A percentile compares a stretch with the other conserved stretches of the same genome.
Conservation (phyloP, 2,329 filamentous ascomycete genomes). For the Monilinia fructigena region DNA sequence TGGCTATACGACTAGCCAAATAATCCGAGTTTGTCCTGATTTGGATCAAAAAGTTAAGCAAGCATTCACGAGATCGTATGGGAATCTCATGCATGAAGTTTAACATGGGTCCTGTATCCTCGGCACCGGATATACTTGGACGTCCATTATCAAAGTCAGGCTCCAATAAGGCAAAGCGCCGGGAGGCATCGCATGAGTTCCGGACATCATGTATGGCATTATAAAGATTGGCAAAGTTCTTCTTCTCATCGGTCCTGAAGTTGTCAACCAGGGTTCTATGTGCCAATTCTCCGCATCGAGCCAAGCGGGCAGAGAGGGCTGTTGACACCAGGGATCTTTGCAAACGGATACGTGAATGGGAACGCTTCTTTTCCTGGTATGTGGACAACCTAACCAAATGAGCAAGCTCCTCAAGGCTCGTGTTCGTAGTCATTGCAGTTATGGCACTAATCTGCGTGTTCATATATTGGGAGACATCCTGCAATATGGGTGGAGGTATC, state of each 20-base stretch:
- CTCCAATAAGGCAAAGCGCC: constrained; percentile 68
- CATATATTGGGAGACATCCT: constrained; percentile 65
- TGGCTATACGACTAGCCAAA: constrained; percentile 76
- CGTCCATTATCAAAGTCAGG: constrained; percentile 63
- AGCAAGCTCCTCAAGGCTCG: constrained; percentile 73
- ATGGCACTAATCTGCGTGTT: constrained; percentile 54
- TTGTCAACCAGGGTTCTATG: constrained; percentile 74
- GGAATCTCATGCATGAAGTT: constrained; percentile 74
- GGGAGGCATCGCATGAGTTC: constrained; percentile 71
- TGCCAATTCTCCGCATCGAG: constrained; percentile 70
- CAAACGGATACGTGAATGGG: constrained; percentile 68
- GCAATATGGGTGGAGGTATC: constrained; percentile 52
- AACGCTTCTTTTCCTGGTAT: constrained; percentile 78
- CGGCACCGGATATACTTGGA: constrained; percentile 39
- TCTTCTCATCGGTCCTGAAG: constrained; percentile 77
- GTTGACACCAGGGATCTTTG: constrained; percentile 74
- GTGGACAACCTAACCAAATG: constrained; percentile 75
- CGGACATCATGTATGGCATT: constrained; percentile 77
- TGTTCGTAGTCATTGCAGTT: constrained; percentile 60
- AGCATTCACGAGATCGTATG: constrained; percentile 67
- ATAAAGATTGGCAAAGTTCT: constrained; percentile 70
- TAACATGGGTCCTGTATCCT: constrained; percentile 45
- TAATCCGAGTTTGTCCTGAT: constrained; percentile 86
- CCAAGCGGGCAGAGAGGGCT: constrained; percentile 70
- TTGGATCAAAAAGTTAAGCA: constrained; percentile 76